Base-by-base conservation (phyloP, 495 filamentous ascomycete genomes). In the Trichoderma parareesei region DNA sequence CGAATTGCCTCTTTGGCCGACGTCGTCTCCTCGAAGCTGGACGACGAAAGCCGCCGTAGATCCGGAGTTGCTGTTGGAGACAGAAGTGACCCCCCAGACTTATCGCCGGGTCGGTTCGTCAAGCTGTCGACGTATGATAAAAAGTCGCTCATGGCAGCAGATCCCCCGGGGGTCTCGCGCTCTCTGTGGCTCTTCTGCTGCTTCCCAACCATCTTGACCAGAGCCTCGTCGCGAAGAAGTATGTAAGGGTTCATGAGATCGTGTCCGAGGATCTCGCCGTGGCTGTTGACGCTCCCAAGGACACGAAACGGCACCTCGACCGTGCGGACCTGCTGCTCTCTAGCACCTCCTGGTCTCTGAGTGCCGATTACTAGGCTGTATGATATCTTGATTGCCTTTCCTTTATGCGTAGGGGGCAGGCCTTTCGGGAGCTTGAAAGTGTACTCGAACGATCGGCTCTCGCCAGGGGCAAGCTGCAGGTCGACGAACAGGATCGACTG, bases 401-500 rank as follows among this genome's bases (percentile, higher is more conserved):
- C 94, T 68, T 89, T 88, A 69, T 98, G 90, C 46, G 86, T 92
- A 37, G 94, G 93, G 20, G 94, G 94, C 59, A 98, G 79, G 0
- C 92, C 92, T 68, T 84, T 87, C 2, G 94, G 94, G 59, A 98
- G 76, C 49, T 84, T 86, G 73, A 97, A 97, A 10, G 86, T 81
- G 71, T 97, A 98, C 16, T 85, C 86, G 71, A 89, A 98, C 61
- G 88, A 88, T 72, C 85, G 88, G 73, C 91, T 96, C 73, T 98
- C 92, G 3, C 94, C 94, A 0, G 95, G 93, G 16, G 82, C 87
- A 18, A 98, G 80, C 69, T 88, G 85, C 41, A 98, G 81, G 71
- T 98, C 92, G 44, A 98, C 93, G 70, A 98, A 98, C 16, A 98
- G 80, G 66, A 98, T 91, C 6, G 92, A 96, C 74, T 98, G 94